Evolutionary conservation across 495 filamentous ascomycete genomes (phyloP), one percentile per base, ranked within the genome.

Genomic region (Antarctomyces pellizariae): DNA sequence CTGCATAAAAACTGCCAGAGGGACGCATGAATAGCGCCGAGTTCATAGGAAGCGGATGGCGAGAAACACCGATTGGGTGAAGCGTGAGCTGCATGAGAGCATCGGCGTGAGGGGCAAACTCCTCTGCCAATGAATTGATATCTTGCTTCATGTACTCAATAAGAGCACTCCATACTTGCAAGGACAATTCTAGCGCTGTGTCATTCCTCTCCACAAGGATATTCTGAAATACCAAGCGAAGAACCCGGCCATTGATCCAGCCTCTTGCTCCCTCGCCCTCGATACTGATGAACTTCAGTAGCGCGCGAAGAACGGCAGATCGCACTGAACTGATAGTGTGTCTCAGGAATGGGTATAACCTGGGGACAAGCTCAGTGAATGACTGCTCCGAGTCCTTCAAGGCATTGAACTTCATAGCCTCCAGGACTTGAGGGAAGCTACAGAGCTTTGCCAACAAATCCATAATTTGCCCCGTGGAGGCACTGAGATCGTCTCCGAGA

Each of bases 391-490:
- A 57, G 38, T 95, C 75, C 34, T 67, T 58, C 10, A 70, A 66
- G 13, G 86, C 86, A 31, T 90, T 92, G 19, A 56, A 48, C 47
- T 83, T 89, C 86, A 97, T 97, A 10, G 86, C 75, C 35, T 83
- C 68, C 30, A 97, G 52, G 14, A 95, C 86, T 49, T 90, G 64
- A 2, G 75, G 75, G 54, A 91, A 97, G 32, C 79, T 75, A 50
- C 89, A 97, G 17, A 97, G 66, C 39, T 79, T 95, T 13, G 86
- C 89, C 13, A 97, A 57, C 15, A 97, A 62, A 42, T 97, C 86
- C 86, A 97, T 97, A 22, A 97, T 84, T 27, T 74, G 84, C 16
- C 86, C 86, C 13, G 86, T 97, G 48, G 83, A 93, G 4, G 86
- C 89, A 47, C 82, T 92, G 8, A 97, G 58, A 47, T 97, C 86